Evolutionary conservation across 257 asterid species (phyloP).

Genomic region (Jasminum sambac): DNA sequence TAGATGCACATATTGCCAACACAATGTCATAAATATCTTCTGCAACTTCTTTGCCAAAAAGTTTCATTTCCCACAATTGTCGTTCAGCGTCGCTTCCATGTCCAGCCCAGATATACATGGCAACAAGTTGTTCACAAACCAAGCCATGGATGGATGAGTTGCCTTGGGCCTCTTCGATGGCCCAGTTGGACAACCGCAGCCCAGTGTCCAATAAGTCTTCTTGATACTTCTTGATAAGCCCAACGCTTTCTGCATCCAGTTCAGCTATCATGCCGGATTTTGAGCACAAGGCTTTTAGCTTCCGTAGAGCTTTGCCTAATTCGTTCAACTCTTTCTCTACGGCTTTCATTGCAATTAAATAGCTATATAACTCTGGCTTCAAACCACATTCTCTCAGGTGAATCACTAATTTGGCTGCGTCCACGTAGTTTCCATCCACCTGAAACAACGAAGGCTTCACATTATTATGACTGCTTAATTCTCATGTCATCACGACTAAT

Average conservation of each 20-base stretch:
- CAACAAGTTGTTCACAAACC: constrained; percentile 82
- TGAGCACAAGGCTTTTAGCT: constrained; percentile 55
- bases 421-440: constrained; percentile 81
- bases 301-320: constrained; percentile 79
- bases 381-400: constrained; percentile 66
- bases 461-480: background rate
- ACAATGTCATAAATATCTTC: constrained; percentile 80
- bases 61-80: constrained; percentile 92
- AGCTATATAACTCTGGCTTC: constrained; percentile 88
- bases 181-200: constrained; percentile 60
- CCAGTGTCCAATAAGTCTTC: constrained; percentile 61
- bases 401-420: constrained; percentile 70
- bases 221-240: constrained; percentile 63
- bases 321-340: constrained; percentile 89
- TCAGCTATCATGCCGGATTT: constrained; percentile 60
- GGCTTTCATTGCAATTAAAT: constrained; percentile 89
- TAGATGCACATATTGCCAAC: constrained; percentile 92
- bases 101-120: constrained; percentile 88
- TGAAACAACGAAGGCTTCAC: constrained; percentile 28
- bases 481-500: too few relatives aligned
- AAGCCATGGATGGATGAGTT: constrained; percentile 59
- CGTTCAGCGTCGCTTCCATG: constrained; percentile 78
- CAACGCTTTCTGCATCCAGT: constrained; percentile 47
- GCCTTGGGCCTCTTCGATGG: constrained; percentile 45
- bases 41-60: constrained; percentile 65